Percentiles rank a stretch among this genome's conserved stretches.
phyloP scores from a whole-genome alignment of 108 stramenopile genomes.

The Schizochytrium sp. region DNA sequence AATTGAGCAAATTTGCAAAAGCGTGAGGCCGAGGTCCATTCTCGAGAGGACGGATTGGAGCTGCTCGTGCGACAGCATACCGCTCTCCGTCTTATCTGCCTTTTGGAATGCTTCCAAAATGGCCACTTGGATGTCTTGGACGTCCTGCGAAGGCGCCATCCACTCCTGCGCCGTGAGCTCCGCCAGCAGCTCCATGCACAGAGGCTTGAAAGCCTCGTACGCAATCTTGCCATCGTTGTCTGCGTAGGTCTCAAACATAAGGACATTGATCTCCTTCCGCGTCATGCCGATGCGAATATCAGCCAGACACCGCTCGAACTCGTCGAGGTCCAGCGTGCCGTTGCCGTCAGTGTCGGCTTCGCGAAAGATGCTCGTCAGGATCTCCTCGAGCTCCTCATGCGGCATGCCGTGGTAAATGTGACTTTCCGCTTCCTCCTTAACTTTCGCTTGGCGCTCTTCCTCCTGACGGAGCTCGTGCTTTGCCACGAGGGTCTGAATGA shows the following conservation, averaged over 20 bases:
- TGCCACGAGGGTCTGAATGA: background rate
- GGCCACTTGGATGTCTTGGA: background rate
- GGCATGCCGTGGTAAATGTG: conserved; percentile 18
- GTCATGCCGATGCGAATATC: conserved; percentile 14
- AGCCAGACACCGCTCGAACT: conserved; percentile 7
- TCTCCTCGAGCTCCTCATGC: conserved; percentile 9
- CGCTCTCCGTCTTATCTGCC: background rate
- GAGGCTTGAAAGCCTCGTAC: conserved; percentile 16
- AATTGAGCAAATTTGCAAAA: conserved; percentile 4
- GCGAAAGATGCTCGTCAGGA: background rate
- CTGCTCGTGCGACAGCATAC: background rate
- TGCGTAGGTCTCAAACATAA: conserved; percentile 9
- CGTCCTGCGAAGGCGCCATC: conserved; percentile 13
- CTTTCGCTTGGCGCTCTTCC: background rate
- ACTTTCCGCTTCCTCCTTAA: background rate
- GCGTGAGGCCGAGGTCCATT: background rate
- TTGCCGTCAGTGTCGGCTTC: background rate
- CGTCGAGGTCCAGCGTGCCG: background rate
- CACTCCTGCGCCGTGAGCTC: conserved; percentile 3
- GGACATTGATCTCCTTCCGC: background rate
- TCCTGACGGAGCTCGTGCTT: background rate
- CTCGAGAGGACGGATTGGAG: background rate
- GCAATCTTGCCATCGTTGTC: background rate
- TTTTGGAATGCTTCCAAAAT: background rate
- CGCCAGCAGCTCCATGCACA: background rate